Evolutionary conservation across 805 yeast species (phyloP), one percentile per base, ranked within the genome.

Genomic region (Suhomyces kilbournensis): DNA sequence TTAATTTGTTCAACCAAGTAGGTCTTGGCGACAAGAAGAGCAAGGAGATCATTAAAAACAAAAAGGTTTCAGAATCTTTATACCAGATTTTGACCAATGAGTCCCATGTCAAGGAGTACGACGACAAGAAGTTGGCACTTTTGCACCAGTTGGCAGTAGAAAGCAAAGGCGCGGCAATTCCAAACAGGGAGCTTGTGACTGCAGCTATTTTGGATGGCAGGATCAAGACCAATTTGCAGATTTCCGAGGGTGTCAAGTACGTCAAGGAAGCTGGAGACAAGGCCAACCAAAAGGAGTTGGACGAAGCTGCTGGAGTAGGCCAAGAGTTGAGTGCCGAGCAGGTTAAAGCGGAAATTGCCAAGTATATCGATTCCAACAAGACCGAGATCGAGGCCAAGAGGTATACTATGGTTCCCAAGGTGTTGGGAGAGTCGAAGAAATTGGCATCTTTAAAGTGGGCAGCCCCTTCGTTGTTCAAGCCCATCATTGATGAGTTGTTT

Each of bases 381-480:
- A 81, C 73, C 1, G 85, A 80, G 23, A 83, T 94, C 55, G 73
- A 73, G 55, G 72, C 77, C n/a, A 82, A 87, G 67, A 82, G 99
- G 67, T 94, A 94, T 71, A 83, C 86, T 60, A 70, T 82, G 25
- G 85, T 93, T 50, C 93, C 97, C 22, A 78, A 83, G 22, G 74
- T 90, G 9, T 77, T 93, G 71, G 92, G 91, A 3, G 85, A 84
- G 44, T 82, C 89, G 55, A 90, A 89, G 78, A 80, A 77, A 58
- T 64, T 90, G 44, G 85, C 90, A 3, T 82, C 75, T 17, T 78
- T 94, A 69, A 90, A 89, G 72, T 94, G 97, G 97, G 98, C 98
- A 7, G 80, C 87, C 46, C 96, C 97, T 35, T 81, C 85, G 48
- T 75, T 82, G 51, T 89, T 94, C 75, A 94, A 94, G 72, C 96